Evolutionary conservation across 169 alveolate genomes (phyloP).

Genomic region (Miamiensis avidus): DNA sequence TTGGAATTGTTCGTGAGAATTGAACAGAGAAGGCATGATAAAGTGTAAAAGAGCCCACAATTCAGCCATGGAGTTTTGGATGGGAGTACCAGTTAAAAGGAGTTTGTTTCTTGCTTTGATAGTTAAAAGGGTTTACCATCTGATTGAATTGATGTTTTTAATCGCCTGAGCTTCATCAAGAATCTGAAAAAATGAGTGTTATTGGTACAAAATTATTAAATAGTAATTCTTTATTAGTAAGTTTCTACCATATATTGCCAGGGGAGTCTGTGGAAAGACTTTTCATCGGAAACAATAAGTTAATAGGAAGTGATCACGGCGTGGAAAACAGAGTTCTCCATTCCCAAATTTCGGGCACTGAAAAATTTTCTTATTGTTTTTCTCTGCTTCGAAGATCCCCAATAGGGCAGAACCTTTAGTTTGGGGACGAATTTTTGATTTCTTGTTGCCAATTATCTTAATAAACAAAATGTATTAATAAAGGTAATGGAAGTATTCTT

Average conservation of each 20-base stretch:
- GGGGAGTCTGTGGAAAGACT: constrained; percentile 87
- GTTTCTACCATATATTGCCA: constrained; percentile 97
- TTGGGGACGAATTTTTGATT: constrained; percentile 94
- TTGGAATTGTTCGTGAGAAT: constrained; percentile 96
- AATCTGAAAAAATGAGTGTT: too few relatives aligned
- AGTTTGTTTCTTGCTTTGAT: constrained; percentile 94
- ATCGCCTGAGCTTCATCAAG: constrained; percentile 99
- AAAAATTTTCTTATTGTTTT: constrained; percentile 82
- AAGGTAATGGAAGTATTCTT: constrained; percentile 3
- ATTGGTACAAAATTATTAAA: too few relatives aligned
- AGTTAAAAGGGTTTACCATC: constrained; percentile 90
- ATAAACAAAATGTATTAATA: neutral
- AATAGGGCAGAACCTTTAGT: constrained; percentile 92
- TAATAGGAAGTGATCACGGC: constrained; percentile 96
- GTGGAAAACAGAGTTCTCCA: constrained; percentile 85
- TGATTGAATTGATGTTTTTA: constrained; percentile 93
- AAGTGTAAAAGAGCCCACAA: constrained; percentile 98
- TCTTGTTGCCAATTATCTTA: constrained; percentile 97
- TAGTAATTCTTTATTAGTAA: too few relatives aligned
- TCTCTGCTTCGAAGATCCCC: constrained; percentile 96
- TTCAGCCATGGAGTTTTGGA: constrained; percentile 97
- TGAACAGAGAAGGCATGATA: constrained; percentile 96
- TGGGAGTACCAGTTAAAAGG: constrained; percentile 98
- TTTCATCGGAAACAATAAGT: constrained; percentile 92
- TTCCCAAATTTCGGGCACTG: constrained; percentile 69